Evolutionary conservation across 192 early-diverging fungal species (phyloP), one percentile per base, ranked within the genome.

Genomic region (Linnemannia elongata): DNA sequence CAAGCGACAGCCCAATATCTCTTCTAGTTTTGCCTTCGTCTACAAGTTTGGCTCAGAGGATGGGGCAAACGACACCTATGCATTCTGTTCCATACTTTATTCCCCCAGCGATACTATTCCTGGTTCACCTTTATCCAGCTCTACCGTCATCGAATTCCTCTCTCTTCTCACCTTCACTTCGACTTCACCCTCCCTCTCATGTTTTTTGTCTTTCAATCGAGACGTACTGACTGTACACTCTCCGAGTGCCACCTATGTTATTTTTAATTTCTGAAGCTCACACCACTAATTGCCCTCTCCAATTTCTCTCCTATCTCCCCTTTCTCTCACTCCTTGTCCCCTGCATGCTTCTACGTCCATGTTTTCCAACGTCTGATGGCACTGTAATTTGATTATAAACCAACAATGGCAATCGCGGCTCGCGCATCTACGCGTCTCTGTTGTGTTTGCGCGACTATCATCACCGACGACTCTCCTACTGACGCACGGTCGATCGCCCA

Each of bases 191-290:
- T 13, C 33, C 33, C 30, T 2, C 13, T 24, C 57, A 12, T 66
- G 60, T 15, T 24, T 10, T 4, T 4, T 66, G 17, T 52, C 8
- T 66, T 2, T 33, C 60, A 33, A 66, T 12, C 3, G 12, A 66
- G 60, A 30, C 9, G 4, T 39, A 3, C 4, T 38, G 38, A 3
- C 4, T 38, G 38, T 60, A 60, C 55, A 60, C 60, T 27, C 24
- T 1, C 3, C n/a, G 12, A 3, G 60, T 27, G 60, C 33, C 27
- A 13, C 0, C 60, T 15, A 66, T 66, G 27, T 33, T 66, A 66
- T 66, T 66, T 66, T 66, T 66, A 66, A 66, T 66, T 66, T 66
- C 60, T 33, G 60, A 30, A 35, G 60, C 60, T 66, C 60, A n/a
- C 60, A 66, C 30, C 60, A 52, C 60, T 66, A 66, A 66, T 66